These are phyloP conservation scores for Mycena epipterygia DNA, from an alignment of 768 basidiomycete genomes.

Conservation along the genomic window DNA sequence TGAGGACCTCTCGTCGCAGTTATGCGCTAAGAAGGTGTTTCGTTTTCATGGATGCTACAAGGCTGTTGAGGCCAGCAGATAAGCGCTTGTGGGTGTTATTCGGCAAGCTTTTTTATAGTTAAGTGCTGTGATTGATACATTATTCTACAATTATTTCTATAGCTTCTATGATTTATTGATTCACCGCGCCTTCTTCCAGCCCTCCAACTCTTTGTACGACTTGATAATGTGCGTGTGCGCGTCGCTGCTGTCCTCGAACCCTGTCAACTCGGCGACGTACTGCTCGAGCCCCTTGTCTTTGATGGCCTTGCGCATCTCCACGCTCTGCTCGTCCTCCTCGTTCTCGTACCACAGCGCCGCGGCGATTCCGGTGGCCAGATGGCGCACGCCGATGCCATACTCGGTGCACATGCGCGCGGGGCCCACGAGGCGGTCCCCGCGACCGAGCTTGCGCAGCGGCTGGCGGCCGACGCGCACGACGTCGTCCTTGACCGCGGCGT, in stretches of 20 bases:
- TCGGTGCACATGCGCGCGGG: slow-evolving; percentile 51
- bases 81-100: too few species aligned
- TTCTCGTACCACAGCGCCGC: slow-evolving; percentile 52
- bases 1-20: too few species aligned
- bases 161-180: not conserved
- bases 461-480: slow-evolving; percentile 53
- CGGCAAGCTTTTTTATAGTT: too few species aligned
- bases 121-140: slow-evolving; percentile 26
- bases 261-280: slow-evolving; percentile 46
- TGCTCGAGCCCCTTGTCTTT: slow-evolving; percentile 43
- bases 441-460: slow-evolving; percentile 54
- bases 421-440: slow-evolving; percentile 52
- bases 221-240: slow-evolving; percentile 17
- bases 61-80: too few species aligned
- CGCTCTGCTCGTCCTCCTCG: slow-evolving; percentile 48
- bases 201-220: slow-evolving; percentile 17
- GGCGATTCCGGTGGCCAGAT: slow-evolving; percentile 51
- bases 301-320: slow-evolving; percentile 41
- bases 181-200: slow-evolving; percentile 23
- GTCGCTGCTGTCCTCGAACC: slow-evolving; percentile 38
- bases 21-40: too few species aligned
- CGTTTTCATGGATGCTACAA: too few species aligned
- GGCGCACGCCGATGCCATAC: slow-evolving; percentile 44
- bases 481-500: slow-evolving; percentile 52
- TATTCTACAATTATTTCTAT: not conserved